phyloP scores from a whole-genome alignment of 1,284 basidiomycete species.

The Ganoderma leucocontextum region DNA sequence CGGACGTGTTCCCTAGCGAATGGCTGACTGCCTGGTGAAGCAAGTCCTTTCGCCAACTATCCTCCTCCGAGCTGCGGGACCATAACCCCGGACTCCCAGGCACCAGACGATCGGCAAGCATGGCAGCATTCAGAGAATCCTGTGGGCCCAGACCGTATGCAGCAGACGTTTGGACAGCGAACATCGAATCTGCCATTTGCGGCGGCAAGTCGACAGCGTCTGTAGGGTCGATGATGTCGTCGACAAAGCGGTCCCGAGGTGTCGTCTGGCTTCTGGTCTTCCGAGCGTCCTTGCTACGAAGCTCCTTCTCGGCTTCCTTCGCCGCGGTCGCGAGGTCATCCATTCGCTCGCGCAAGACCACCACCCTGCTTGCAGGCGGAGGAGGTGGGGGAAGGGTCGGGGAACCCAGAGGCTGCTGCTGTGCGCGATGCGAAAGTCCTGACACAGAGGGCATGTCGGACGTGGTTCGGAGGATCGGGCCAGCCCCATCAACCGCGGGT shows the following conservation, averaged over 20 bases:
- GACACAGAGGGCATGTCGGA: conserved; percentile 64
- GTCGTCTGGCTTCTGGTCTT: conserved; percentile 44
- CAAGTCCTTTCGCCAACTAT: conserved; percentile 75
- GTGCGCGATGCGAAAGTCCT: conserved; percentile 46
- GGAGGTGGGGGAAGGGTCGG: conserved; percentile 42
- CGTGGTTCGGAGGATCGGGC: conserved; percentile 66
- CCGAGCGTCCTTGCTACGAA: conserved; percentile 56
- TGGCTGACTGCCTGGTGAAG: conserved; percentile 77
- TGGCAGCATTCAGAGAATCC: conserved; percentile 74
- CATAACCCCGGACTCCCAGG: conserved; percentile 69
- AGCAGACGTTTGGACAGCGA: conserved; percentile 77
- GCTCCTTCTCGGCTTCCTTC: conserved; percentile 74
- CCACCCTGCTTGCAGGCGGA: conserved; percentile 62
- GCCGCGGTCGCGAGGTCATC: conserved; percentile 71
- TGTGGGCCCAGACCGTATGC: conserved; percentile 72
- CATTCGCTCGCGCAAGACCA: conserved; percentile 83
- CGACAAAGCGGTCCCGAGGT: conserved; percentile 43
- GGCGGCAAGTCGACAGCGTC: conserved; percentile 79
- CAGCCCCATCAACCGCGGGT: conserved; percentile 35
- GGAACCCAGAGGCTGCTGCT: conserved; percentile 50
- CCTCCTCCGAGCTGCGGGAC: conserved; percentile 60
- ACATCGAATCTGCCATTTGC: conserved; percentile 68
- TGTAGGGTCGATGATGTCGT: conserved; percentile 79
- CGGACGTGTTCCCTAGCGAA: conserved; percentile 66
- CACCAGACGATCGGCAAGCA: conserved; percentile 73